Conservation (phyloP, 2,329 filamentous ascomycete genomes). For the Trichoderma breve region DNA sequence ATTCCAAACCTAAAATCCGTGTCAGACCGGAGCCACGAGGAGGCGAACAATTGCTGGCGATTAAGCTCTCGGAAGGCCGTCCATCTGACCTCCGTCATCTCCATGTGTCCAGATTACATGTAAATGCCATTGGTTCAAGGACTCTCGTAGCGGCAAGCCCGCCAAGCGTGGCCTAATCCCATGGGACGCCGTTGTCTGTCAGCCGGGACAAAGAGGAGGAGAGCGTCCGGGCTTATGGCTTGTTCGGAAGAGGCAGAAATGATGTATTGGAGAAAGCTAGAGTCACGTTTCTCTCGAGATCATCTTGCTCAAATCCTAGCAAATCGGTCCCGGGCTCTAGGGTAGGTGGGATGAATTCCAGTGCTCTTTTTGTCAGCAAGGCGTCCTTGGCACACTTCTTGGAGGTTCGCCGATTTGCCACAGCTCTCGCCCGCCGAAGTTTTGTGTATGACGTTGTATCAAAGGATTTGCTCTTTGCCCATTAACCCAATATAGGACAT, state of each 20-base stretch:
- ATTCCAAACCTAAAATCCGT: conserved; percentile 10
- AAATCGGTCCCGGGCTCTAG: not conserved
- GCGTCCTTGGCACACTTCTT: not conserved
- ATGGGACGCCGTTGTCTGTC: not conserved
- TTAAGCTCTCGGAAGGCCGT: conserved; percentile 5
- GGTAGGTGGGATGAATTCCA: not conserved
- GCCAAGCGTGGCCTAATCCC: not conserved
- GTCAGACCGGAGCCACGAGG: conserved; percentile 5
- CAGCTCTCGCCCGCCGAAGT: not conserved
- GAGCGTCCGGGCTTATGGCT: not conserved
- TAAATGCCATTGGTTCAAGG: not conserved
- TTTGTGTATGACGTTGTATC: not conserved
- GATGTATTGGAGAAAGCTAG: not conserved
- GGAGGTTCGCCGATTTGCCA: not conserved
- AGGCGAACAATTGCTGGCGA: not conserved
- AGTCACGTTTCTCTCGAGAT: too few relatives aligned
- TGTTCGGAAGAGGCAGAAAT: not conserved
- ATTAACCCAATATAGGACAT: not conserved
- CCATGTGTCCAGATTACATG: not conserved
- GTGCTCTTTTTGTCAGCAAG: not conserved
- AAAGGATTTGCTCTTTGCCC: not conserved
- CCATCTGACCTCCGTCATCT: conserved; percentile 6
- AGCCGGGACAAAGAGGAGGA: not conserved
- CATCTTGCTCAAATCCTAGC: not conserved
- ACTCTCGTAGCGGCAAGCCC: not conserved